These are phyloP conservation scores for Acacia crassicarpa DNA, from an alignment of 306 rosid genomes.

Conservation along the genomic window DNA sequence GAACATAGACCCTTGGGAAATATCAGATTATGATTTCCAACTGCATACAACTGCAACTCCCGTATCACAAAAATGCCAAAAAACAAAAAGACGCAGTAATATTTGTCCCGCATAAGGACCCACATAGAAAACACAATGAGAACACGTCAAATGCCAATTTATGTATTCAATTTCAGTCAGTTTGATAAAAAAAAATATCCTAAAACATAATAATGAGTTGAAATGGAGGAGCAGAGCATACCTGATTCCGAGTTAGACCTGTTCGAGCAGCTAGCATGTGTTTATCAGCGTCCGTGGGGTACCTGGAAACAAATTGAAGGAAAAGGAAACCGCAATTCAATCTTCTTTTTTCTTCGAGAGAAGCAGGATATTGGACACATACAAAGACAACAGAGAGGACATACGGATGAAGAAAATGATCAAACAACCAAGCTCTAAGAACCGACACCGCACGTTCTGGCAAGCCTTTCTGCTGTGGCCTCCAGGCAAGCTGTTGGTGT, in stretches of 20 bases:
- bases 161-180: constrained; percentile 14
- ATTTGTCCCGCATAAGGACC: neutral
- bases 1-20: neutral
- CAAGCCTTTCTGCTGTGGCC: constrained; percentile 86
- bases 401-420: constrained; percentile 99
- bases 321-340: constrained; percentile 21
- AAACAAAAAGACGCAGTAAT: neutral
- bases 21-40: neutral
- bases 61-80: neutral
- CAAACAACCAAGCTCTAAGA: constrained; percentile 93
- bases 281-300: constrained; percentile 98
- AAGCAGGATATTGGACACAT: neutral
- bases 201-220: constrained; percentile 24
- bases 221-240: constrained; percentile 41
- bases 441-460: constrained; percentile 91
- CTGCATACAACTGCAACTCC: neutral
- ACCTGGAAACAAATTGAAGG: constrained; percentile 49
- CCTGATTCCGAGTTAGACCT: constrained; percentile 97
- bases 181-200: constrained; percentile 1
- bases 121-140: neutral
- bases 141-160: constrained; percentile 30
- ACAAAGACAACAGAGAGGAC: neutral
- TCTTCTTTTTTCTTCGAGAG: neutral
- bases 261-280: constrained; percentile 97
- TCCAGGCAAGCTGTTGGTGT: constrained; percentile 73